Base-by-base conservation (phyloP, 345 rosid genomes). In the Euphorbia lathyris region DNA sequence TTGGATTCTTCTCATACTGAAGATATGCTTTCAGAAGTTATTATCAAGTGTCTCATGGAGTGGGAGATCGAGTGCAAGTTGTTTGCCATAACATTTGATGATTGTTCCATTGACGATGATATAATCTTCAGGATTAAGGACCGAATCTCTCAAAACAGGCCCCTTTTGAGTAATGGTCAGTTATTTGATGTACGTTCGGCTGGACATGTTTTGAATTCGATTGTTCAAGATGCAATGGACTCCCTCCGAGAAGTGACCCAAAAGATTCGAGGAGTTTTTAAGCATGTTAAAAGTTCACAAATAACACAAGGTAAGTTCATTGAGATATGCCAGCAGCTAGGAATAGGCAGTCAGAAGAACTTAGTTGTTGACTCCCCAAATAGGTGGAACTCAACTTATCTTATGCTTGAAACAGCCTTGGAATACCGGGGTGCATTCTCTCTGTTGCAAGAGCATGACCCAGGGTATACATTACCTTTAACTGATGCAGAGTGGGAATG, bases 1-100 rank as follows among this genome's bases (percentile, higher is more conserved):
- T 79, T 93, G 60, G 95, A 91, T 76, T 76, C 91, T 73, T 85
- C 97, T 71, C 88, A 89, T 72, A 87, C 97, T 0, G 86, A 79
- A 48, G 97, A 93, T 80, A 78, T 86, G 96, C 94, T 93, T 75
- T 83, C 98, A 0, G 95, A 91, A 74, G 91, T 91, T 50, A 83
- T 94, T 58, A 80, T 87, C 32, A 84, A 83, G 73, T 90, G 88
- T 76, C 82, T 94, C 69, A 80, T 75, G 80, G 97, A 90, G 36
- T 94, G 98, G 97, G 90, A 84, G 71, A 83, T 94, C 32, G 97
- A 94, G 59, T 83, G 74, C 78, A 94, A 92, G 88, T 82, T 90
- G 80, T 94, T 91, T 80, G 90, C 96, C 43, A 71, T 94, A 66
- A 90, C 96, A 10, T 88, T 90, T 74, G 97, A 87, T 74, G 85